phyloP scores from a whole-genome alignment of 148 eudicot species.

The Vaccinium darrowii region DNA sequence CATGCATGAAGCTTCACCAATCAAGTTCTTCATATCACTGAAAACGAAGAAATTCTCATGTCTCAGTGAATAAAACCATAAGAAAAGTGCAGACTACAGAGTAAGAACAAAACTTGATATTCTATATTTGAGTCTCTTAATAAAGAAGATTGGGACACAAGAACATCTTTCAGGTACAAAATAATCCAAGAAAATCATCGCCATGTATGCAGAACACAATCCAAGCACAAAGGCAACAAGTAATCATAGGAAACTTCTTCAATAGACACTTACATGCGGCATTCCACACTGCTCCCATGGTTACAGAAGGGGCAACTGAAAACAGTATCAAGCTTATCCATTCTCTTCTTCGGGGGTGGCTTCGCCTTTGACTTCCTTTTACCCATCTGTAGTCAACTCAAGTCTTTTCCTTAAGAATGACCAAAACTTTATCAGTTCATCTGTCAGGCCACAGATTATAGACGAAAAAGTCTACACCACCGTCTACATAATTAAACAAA shows the following conservation, averaged over 20 bases:
- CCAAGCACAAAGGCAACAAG: neutral
- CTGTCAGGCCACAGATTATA: neutral
- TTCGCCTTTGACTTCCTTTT: slow-evolving; percentile 92
- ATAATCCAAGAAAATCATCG: neutral
- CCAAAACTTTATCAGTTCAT: neutral
- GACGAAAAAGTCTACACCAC: neutral
- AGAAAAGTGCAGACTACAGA: neutral
- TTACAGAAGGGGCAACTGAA: slow-evolving; percentile 93
- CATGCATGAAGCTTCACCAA: slow-evolving; percentile 72
- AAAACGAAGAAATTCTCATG: neutral
- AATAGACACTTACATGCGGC: slow-evolving; percentile 62
- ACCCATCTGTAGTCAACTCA: slow-evolving; percentile 50
- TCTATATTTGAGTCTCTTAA: neutral
- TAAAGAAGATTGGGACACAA: neutral
- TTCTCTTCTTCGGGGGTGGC: slow-evolving; percentile 86
- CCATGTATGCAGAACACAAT: neutral
- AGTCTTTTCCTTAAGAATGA: slow-evolving; percentile 4
- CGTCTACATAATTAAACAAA: neutral
- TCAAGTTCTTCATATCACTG: slow-evolving; percentile 79
- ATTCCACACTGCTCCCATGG: slow-evolving; percentile 85
- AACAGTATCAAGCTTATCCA: slow-evolving; percentile 89
- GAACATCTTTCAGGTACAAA: neutral
- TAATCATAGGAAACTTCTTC: neutral
- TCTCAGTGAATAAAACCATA: neutral
- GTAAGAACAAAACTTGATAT: neutral